phyloP scores from a whole-genome alignment of 2,329 filamentous ascomycete species.

The Penicillium thymicola region DNA sequence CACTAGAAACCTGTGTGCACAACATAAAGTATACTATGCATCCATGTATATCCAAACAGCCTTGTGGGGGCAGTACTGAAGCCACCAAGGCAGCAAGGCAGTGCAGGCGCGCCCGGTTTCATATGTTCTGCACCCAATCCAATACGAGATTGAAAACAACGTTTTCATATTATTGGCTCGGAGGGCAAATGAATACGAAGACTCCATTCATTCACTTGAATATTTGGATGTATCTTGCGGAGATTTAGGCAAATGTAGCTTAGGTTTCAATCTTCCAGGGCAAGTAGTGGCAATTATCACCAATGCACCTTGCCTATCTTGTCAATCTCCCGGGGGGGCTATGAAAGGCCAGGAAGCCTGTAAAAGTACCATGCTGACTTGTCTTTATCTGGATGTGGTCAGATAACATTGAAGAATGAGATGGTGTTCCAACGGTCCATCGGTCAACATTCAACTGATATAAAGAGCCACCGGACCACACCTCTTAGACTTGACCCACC shows the following conservation, averaged over 20 bases:
- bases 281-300: not conserved
- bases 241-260: not conserved
- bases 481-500: not conserved
- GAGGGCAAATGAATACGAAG: not conserved
- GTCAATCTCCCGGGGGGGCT: not conserved
- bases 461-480: not conserved
- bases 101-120: slow-evolving; percentile 4
- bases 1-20: not conserved
- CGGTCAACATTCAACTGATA: not conserved
- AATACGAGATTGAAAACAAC: not conserved
- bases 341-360: not conserved
- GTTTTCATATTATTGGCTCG: not conserved
- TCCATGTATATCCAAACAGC: not conserved
- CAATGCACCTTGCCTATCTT: not conserved
- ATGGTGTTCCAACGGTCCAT: not conserved
- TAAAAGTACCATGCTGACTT: not conserved
- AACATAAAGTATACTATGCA: not conserved
- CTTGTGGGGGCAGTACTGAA: not conserved
- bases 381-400: not conserved
- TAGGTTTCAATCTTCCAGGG: not conserved
- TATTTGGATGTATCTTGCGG: not conserved
- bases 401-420: not conserved
- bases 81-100: slow-evolving; percentile 2
- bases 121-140: not conserved
- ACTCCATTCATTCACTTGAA: not conserved